Percentiles rank a stretch among this genome's conserved stretches.
These are phyloP conservation scores for Monilinia laxa DNA, from an alignment of 2,329 filamentous ascomycete species.

Conservation along the genomic window DNA sequence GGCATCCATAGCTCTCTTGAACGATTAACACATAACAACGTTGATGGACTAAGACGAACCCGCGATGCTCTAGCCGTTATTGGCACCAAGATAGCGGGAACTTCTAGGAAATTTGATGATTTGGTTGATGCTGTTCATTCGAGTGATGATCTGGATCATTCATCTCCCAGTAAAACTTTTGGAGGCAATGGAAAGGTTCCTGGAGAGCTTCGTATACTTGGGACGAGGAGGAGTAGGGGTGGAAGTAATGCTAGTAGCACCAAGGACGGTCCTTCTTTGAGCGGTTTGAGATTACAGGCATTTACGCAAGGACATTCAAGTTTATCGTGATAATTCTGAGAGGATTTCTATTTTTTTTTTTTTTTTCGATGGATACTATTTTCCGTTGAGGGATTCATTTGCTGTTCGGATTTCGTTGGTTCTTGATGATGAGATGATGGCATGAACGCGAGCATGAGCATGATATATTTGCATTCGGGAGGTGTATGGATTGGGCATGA, in stretches of 20 bases:
- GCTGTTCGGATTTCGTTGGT: slow-evolving; percentile 1
- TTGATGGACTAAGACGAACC: slow-evolving; percentile 19
- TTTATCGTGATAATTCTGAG: slow-evolving; percentile 6
- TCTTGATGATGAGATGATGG: slow-evolving; percentile 14
- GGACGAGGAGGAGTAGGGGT: slow-evolving; percentile 24
- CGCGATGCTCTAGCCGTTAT: slow-evolving; percentile 31
- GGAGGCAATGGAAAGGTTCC: slow-evolving; percentile 23
- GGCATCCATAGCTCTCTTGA: slow-evolving; percentile 20
- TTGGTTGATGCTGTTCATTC: slow-evolving; percentile 29
- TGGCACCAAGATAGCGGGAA: slow-evolving; percentile 29
- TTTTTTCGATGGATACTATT: neutral
- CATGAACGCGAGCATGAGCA: slow-evolving; percentile 15
- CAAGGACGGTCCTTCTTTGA: slow-evolving; percentile 23
- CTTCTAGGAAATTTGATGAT: slow-evolving; percentile 32
- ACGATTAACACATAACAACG: slow-evolving; percentile 18
- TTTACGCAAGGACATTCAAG: slow-evolving; percentile 17
- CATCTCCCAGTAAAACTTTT: slow-evolving; percentile 18
- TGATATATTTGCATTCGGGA: slow-evolving; percentile 11
- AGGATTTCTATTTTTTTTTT: too few species aligned
- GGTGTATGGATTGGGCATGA: slow-evolving; percentile 17
- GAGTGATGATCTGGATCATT: slow-evolving; percentile 20
- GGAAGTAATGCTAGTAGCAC: slow-evolving; percentile 28
- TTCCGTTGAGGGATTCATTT: neutral
- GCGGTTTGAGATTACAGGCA: slow-evolving; percentile 14
- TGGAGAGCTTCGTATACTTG: slow-evolving; percentile 22